Base-by-base conservation (phyloP, 2,329 filamentous ascomycete genomes). In the Penicillium sp. region DNA sequence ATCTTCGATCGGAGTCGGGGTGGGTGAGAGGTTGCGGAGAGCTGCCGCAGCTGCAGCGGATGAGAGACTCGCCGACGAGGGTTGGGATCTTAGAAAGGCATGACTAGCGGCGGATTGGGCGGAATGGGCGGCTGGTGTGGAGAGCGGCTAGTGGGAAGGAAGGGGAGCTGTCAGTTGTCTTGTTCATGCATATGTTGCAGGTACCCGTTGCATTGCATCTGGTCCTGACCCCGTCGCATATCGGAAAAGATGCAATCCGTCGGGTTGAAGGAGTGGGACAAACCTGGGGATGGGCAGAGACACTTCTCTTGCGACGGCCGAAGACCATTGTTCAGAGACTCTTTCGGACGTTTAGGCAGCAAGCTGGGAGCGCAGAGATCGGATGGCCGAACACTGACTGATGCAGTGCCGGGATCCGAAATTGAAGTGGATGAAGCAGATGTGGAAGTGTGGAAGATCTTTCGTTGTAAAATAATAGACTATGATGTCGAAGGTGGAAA, bases 21-120 rank as follows among this genome's bases (percentile, higher is more conserved):
- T 84, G 43, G 84, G 84, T 9, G 89, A 85, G 59, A 87, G 82
- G 38, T 86, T 87, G 64, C 86, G 84, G 50, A 97, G 79, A 39
- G 91, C 91, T 25, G 90, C 84, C 13, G 89, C 90, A 6, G 92
- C 91, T 11, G 92, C 92, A 6, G 91, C 88, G 30, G 87, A 86
- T 34, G 91, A 95, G 36, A 95, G 78, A 50, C 82, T 83, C 52
- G 75, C 76, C 69, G 80, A 80, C 60, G 84, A 80, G 60, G 80
- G 71, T 68, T 81, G 79, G 64, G 79, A 83, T 60, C 81, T 83
- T 64, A 86, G 79, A 71, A 92, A 95, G 50, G 90, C 91, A 68
- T 88, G 86, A 53, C 83, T 83, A 52, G 91, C 90, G 49, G 89
- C 89, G 39, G 87, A 84, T 46, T 90, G 82, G 50, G 89, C 90